Conservation (phyloP, 1,139 yeast species). For the Hyphopichia khmerensis region DNA sequence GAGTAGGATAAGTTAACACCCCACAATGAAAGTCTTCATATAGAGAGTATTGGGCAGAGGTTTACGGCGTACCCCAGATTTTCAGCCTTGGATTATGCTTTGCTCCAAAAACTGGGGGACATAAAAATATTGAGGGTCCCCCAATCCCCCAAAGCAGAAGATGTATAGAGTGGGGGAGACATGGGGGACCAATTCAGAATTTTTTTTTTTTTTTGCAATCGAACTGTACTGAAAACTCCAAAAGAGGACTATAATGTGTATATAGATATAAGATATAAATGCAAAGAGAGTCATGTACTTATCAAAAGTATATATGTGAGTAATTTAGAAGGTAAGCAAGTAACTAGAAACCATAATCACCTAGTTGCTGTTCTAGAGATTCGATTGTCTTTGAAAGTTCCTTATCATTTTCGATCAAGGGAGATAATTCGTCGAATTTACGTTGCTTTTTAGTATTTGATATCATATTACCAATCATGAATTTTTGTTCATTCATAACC, state of each 20-base stretch:
- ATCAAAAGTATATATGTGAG: too few relatives aligned
- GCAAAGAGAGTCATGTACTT: too few relatives aligned
- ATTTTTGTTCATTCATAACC: slow-evolving; percentile 84
- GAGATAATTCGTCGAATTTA: slow-evolving; percentile 71
- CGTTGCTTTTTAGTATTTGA: slow-evolving; percentile 62
- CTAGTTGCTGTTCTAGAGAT: slow-evolving; percentile 51
- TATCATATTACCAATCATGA: slow-evolving; percentile 64
- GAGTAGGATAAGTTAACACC: too few relatives aligned
- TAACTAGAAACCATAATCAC: slow-evolving; percentile 58
- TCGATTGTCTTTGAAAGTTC: slow-evolving; percentile 60
- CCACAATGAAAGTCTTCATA: too few relatives aligned
- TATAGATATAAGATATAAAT: too few relatives aligned
- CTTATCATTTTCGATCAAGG: slow-evolving; percentile 55
- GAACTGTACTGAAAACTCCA: too few relatives aligned
- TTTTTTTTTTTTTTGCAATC: not conserved
- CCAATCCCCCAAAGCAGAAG: not conserved
- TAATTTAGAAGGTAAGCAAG: not conserved
- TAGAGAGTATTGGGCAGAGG: too few relatives aligned
- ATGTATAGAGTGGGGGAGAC: not conserved
- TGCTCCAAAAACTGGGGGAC: not conserved
- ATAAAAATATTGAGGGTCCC: not conserved
- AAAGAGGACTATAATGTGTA: too few relatives aligned
- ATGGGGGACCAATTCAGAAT: not conserved
- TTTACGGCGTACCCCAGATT: too few relatives aligned
- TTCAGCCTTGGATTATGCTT: not conserved